Conservation (phyloP, 139 green algal species). For the Chlamydomonas sp. region DNA sequence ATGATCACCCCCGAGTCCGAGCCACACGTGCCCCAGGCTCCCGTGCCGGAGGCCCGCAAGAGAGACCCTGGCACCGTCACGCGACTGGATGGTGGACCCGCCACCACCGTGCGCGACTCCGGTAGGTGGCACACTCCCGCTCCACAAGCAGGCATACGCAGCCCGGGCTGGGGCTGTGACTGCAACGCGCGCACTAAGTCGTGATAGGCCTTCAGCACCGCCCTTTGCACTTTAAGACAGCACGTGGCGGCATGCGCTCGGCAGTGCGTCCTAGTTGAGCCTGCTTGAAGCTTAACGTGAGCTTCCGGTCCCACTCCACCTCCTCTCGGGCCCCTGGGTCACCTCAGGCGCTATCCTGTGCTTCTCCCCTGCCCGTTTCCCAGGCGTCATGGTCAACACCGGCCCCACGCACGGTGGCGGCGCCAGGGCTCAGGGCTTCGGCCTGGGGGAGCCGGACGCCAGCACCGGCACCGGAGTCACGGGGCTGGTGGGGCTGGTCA, state of each 20-base stretch:
- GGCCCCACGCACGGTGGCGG: constrained; percentile 7
- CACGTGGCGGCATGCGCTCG: background rate
- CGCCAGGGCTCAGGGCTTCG: constrained; percentile 15
- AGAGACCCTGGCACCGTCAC: background rate
- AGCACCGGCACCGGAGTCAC: background rate
- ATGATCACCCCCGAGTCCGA: background rate
- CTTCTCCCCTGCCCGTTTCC: background rate
- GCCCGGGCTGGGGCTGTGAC: background rate
- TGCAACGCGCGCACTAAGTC: background rate
- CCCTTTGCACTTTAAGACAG: background rate
- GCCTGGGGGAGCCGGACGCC: background rate
- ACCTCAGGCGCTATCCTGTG: background rate
- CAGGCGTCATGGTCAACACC: constrained; percentile 37
- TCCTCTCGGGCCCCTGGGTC: too few species aligned
- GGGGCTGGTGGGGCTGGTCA: background rate
- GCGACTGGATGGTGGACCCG: constrained; percentile 10
- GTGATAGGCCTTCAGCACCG: background rate
- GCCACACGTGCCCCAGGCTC: background rate
- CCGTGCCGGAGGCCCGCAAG: background rate
- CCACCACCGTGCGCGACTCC: constrained; percentile 27
- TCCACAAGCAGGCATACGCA: background rate
- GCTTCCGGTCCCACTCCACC: background rate
- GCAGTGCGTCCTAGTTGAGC: background rate
- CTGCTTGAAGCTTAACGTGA: background rate
- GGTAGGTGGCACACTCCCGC: background rate